phyloP scores from a whole-genome alignment of 805 yeast genomes.

The Kockiozyma suomiensis region DNA sequence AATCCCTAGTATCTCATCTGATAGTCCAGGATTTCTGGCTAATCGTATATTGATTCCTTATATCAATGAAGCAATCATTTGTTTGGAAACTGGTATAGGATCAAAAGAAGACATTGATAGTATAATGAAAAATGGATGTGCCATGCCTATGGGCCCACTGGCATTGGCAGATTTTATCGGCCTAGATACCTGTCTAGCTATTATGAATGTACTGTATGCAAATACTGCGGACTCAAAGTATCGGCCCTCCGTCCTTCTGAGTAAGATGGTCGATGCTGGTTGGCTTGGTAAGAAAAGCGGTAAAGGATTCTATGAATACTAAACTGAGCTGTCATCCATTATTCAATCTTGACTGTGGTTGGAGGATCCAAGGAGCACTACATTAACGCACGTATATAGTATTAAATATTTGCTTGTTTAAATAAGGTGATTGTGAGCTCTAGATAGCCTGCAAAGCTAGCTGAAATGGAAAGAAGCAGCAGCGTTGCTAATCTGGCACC shows the following conservation, averaged over 20 bases:
- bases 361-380: too few species aligned
- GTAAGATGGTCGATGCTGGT: conserved; percentile 48
- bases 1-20: conserved; percentile 44
- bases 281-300: conserved; percentile 48
- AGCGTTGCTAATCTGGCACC: too few species aligned
- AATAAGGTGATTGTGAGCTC: too few species aligned
- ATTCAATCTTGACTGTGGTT: too few species aligned
- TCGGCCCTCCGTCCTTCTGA: conserved; percentile 46
- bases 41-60: conserved; percentile 50
- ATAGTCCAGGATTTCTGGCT: conserved; percentile 50
- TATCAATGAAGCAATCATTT: conserved; percentile 49
- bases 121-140: conserved; percentile 51
- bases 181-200: conserved; percentile 49
- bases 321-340: too few species aligned
- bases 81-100: conserved; percentile 48
- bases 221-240: conserved; percentile 49
- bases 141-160: conserved; percentile 52
- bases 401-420: too few species aligned
- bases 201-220: conserved; percentile 46
- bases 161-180: conserved; percentile 50
- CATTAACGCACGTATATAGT: too few species aligned
- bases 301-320: conserved; percentile 48
- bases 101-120: conserved; percentile 47
- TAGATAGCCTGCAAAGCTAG: too few species aligned
- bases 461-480: too few species aligned